These are phyloP conservation scores for Colletotrichum zoysiae DNA, from an alignment of 2,329 filamentous ascomycete species.

Conservation along the genomic window DNA sequence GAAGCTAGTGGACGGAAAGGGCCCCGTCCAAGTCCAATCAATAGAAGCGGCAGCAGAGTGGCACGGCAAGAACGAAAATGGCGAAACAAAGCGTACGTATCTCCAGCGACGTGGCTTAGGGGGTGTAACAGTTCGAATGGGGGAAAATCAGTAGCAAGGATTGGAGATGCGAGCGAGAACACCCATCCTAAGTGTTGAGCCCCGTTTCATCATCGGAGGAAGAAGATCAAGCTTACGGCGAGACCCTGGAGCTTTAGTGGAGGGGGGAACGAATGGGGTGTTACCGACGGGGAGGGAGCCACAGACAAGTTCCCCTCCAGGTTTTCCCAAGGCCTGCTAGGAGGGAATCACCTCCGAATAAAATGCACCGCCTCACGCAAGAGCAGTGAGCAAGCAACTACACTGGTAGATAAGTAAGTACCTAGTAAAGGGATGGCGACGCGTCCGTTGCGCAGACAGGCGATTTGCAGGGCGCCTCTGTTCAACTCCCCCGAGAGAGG, in stretches of 20 bases:
- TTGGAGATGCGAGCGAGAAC: slow-evolving; percentile 5
- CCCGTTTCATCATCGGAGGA: slow-evolving; percentile 38
- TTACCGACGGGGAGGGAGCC: not conserved
- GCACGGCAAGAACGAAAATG: slow-evolving; percentile 2
- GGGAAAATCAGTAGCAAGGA: not conserved
- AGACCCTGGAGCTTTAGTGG: slow-evolving; percentile 33
- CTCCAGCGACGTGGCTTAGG: not conserved
- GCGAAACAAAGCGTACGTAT: not conserved
- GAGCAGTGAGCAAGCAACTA: not conserved
- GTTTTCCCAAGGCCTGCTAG: not conserved
- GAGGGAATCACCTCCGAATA: not conserved
- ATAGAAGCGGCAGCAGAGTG: slow-evolving; percentile 23
- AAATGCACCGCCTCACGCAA: slow-evolving; percentile 5
- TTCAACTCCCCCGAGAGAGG: not conserved
- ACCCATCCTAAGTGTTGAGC: slow-evolving; percentile 18
- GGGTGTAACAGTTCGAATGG: not conserved
- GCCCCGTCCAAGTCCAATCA: slow-evolving; percentile 16
- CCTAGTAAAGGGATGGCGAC: not conserved
- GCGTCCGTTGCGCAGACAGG: slow-evolving; percentile 2
- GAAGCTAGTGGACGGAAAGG: not conserved
- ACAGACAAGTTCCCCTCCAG: slow-evolving; percentile 14
- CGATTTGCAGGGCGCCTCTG: not conserved
- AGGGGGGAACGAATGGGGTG: slow-evolving; percentile 20
- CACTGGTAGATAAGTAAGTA: not conserved
- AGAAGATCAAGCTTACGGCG: slow-evolving; percentile 31